phyloP scores from a whole-genome alignment of 140 eudicot genomes.

The Oenanthe javanica region DNA sequence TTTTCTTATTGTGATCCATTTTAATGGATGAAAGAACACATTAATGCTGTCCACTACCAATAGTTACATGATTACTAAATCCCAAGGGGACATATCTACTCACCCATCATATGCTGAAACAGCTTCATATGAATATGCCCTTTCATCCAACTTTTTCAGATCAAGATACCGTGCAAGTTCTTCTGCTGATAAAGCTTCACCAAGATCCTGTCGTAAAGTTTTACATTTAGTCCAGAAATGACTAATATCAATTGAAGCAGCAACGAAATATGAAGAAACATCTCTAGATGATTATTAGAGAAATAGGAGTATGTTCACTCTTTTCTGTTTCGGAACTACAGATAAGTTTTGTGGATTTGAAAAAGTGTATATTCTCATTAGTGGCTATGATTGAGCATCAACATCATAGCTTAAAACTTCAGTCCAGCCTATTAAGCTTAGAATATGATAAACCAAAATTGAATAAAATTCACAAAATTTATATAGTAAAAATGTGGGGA shows the following conservation, averaged over 20 bases:
- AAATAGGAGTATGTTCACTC: not conserved
- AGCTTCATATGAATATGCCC: conserved; percentile 80
- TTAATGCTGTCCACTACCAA: not conserved
- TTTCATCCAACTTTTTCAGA: conserved; percentile 84
- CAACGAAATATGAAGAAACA: not conserved
- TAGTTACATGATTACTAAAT: not conserved
- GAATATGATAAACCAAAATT: not conserved
- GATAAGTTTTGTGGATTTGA: not conserved
- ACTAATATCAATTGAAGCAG: not conserved
- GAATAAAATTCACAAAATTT: not conserved
- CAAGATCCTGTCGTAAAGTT: conserved; percentile 57
- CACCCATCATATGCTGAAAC: conserved; percentile 94
- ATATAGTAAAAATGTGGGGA: not conserved
- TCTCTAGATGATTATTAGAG: not conserved
- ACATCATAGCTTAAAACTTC: not conserved
- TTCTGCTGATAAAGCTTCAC: conserved; percentile 73
- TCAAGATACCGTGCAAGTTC: conserved; percentile 85
- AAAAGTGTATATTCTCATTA: too few relatives aligned
- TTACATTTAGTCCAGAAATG: conserved; percentile 6
- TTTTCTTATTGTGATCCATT: not conserved
- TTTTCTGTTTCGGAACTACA: not conserved
- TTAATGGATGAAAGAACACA: not conserved
- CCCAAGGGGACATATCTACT: conserved; percentile 10
- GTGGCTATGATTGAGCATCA: not conserved
- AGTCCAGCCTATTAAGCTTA: not conserved